Percentiles rank a stretch among this genome's conserved stretches.
These are phyloP conservation scores for Colletotrichum lentis DNA, from an alignment of 2,329 filamentous ascomycete species.

Conservation along the genomic window DNA sequence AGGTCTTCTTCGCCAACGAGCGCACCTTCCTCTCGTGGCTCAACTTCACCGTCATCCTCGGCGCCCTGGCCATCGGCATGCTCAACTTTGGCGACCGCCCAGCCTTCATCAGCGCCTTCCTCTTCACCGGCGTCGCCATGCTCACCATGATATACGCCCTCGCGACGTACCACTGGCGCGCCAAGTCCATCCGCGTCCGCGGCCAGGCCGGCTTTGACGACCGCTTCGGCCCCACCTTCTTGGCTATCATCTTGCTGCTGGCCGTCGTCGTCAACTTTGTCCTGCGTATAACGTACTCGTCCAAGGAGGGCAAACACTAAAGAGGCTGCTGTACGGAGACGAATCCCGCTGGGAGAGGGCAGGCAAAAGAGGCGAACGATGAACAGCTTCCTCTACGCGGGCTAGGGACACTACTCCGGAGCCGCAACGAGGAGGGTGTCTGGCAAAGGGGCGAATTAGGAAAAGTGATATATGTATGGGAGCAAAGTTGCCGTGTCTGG, in stretches of 20 bases:
- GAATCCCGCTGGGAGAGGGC: neutral
- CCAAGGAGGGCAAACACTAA: conserved; percentile 45
- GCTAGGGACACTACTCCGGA: too few relatives aligned
- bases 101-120: conserved; percentile 89
- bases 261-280: conserved; percentile 98
- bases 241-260: conserved; percentile 84
- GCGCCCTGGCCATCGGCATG: conserved; percentile 93
- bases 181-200: conserved; percentile 87
- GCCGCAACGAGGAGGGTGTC: neutral
- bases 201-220: conserved; percentile 98
- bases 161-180: conserved; percentile 95
- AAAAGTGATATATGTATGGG: neutral
- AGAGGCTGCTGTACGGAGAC: neutral
- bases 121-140: conserved; percentile 96
- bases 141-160: conserved; percentile 94
- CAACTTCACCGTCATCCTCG: conserved; percentile 98
- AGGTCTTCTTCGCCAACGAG: conserved; percentile 99
- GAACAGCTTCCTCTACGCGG: neutral
- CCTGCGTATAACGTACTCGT: conserved; percentile 69
- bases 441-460: too few relatives aligned
- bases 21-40: conserved; percentile 99
- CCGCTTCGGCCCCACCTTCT: conserved; percentile 88
- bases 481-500: neutral
- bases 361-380: neutral
- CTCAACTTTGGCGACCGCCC: conserved; percentile 97